Percentiles rank a stretch among this genome's conserved stretches.
phyloP scores from a whole-genome alignment of 148 eudicot genomes.

The Camellia sinensis region DNA sequence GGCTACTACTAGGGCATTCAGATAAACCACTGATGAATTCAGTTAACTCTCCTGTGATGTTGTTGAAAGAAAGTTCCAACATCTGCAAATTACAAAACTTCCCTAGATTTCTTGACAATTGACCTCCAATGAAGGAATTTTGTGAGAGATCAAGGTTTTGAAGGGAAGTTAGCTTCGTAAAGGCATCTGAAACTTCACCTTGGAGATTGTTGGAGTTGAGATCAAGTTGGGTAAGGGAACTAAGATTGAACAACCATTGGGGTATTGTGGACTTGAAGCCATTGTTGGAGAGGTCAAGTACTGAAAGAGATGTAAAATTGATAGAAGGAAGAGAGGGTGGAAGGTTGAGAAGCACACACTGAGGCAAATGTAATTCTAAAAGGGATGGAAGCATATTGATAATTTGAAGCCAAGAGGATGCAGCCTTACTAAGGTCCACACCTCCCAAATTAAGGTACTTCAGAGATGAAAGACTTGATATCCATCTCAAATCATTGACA shows the following conservation, averaged over 20 bases:
- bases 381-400: conserved; percentile 21
- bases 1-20: conserved; percentile 11
- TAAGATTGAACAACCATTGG: conserved; percentile 22
- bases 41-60: conserved; percentile 6
- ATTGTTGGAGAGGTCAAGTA: conserved; percentile 24
- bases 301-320: conserved; percentile 19
- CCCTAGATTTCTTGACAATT: neutral
- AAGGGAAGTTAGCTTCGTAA: too few species aligned
- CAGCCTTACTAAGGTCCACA: conserved; percentile 14
- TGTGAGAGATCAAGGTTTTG: neutral
- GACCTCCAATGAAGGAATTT: neutral
- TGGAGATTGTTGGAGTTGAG: too few species aligned
- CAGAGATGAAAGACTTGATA: neutral
- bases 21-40: conserved; percentile 9
- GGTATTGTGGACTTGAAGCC: conserved; percentile 26
- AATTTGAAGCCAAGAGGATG: conserved; percentile 17
- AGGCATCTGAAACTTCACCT: too few species aligned
- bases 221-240: conserved; percentile 12
- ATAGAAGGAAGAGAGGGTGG: neutral
- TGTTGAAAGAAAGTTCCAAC: neutral
- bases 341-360: conserved; percentile 10
- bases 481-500: conserved; percentile 5
- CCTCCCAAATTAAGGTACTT: conserved; percentile 14
- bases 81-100: too few species aligned
- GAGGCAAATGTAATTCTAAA: conserved; percentile 13